These are phyloP conservation scores for Sapria himalayana DNA, from an alignment of 345 rosid species.

Conservation along the genomic window DNA sequence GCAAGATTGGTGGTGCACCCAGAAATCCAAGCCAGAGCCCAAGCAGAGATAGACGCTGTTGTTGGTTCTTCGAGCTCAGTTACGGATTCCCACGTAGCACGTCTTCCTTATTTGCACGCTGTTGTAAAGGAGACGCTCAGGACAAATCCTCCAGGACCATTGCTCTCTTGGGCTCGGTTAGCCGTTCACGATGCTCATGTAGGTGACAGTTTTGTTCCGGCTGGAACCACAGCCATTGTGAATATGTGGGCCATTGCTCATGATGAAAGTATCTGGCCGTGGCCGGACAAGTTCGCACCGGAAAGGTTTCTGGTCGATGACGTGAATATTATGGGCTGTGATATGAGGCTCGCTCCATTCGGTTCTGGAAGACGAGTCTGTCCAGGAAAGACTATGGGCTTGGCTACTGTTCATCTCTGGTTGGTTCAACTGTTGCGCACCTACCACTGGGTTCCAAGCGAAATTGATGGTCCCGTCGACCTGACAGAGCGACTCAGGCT, in stretches of 20 bases:
- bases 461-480: conserved; percentile 17
- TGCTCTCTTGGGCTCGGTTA: conserved; percentile 78
- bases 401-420: conserved; percentile 39
- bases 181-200: conserved; percentile 49
- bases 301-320: conserved; percentile 37
- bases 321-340: conserved; percentile 33
- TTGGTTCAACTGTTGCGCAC: conserved; percentile 31
- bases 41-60: conserved; percentile 28
- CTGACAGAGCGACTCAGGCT: conserved; percentile 30
- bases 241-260: conserved; percentile 90
- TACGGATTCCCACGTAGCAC: conserved; percentile 33
- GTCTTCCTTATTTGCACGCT: conserved; percentile 38
- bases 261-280: conserved; percentile 28
- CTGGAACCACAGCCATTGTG: conserved; percentile 78
- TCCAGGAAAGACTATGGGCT: conserved; percentile 49
- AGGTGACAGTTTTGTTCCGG: conserved; percentile 35
- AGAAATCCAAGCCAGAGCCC: conserved; percentile 37
- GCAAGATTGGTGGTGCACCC: conserved; percentile 43
- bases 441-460: conserved; percentile 23
- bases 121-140: conserved; percentile 62
- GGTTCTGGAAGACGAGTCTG: conserved; percentile 57
- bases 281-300: conserved; percentile 35
- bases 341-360: conserved; percentile 49
- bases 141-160: conserved; percentile 77
- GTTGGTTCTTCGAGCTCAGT: conserved; percentile 16